phyloP scores from a whole-genome alignment of 768 basidiomycete species.

The Cystobasidium ongulense region DNA sequence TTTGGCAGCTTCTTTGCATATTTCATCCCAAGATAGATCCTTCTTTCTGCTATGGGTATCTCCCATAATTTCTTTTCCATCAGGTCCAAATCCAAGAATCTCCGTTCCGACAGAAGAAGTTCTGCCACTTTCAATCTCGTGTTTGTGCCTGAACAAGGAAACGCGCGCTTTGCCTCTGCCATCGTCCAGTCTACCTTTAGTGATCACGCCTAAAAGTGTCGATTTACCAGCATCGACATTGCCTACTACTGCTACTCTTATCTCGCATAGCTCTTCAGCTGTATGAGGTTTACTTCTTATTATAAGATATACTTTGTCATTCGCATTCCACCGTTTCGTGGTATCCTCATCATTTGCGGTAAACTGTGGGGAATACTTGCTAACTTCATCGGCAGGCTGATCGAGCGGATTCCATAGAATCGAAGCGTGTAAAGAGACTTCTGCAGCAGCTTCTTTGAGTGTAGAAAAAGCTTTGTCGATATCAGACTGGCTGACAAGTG shows the following conservation, averaged over 20 bases:
- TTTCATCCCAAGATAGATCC: constrained; percentile 92
- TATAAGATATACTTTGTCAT: constrained; percentile 42
- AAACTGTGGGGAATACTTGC: constrained; percentile 18
- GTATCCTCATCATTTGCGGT: constrained; percentile 22
- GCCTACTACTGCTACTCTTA: constrained; percentile 89
- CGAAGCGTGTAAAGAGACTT: constrained; percentile 19
- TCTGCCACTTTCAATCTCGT: constrained; percentile 89
- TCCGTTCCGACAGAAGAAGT: constrained; percentile 92
- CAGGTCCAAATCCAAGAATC: constrained; percentile 49
- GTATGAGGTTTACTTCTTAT: constrained; percentile 32
- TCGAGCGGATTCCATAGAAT: constrained; percentile 32
- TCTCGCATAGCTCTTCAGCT: constrained; percentile 53
- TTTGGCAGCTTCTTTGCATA: constrained; percentile 76
- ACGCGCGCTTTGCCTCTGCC: constrained; percentile 53
- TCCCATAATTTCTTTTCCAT: constrained; percentile 34
- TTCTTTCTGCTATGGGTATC: constrained; percentile 50
- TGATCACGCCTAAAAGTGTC: constrained; percentile 86
- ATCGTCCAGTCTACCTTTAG: constrained; percentile 58
- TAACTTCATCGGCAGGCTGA: constrained; percentile 5
- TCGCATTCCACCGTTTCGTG: constrained; percentile 24
- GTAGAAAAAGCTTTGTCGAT: constrained; percentile 9
- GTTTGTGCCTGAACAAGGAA: constrained; percentile 87
- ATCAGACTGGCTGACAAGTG: constrained; percentile 23
- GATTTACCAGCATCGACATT: constrained; percentile 88
- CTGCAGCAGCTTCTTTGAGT: constrained; percentile 13